Base-by-base conservation (phyloP, 140 eudicot genomes). In the Ambrosia hybrid region DNA sequence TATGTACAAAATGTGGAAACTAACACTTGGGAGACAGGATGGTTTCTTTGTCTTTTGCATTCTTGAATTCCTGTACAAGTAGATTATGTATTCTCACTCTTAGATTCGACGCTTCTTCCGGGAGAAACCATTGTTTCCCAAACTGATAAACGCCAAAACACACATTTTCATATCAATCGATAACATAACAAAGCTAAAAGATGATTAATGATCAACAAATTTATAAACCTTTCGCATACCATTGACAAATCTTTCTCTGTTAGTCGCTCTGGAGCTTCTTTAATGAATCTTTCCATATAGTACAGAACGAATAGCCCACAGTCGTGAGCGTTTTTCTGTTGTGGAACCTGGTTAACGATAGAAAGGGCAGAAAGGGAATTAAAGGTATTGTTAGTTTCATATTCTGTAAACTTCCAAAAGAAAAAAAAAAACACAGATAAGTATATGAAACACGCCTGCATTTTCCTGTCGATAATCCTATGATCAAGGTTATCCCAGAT, bases 241-340 rank as follows among this genome's bases (percentile, higher is more conserved):
- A 65, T 65, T 65, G 79, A 58, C 43, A 88, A 73, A 72, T 86
- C 83, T 65, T 76, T 46, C 75, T 73, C 82, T 68, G 36, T 78
- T 74, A 88, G 78, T 73, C 97, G 83, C 72, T 79, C 65, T 21
- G 96, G 99, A 83, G 95, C 94, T 36, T 87, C 89, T 51, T 87
- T 78, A 60, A 90, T 75, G 79, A 93, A 90, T 21, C 94, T 91
- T 67, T 93, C 89, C 78, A 93, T 93, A 71, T 84, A 93, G 77
- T 61, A 83, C 16, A 93, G 89, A 68, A 93, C 99, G 78, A 93
- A 93, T 30, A 90, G 82, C 53, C 99, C 99, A 80, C 99, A 93
- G 51, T 93, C 99, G 9, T 85, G 88, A 0, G 84, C 87, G 46
- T 93, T 88, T 48, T 73, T 81, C 79, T 93, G 99, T 5, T 81